phyloP scores from a whole-genome alignment of 306 rosid species.

The Cicer chorassanicum region DNA sequence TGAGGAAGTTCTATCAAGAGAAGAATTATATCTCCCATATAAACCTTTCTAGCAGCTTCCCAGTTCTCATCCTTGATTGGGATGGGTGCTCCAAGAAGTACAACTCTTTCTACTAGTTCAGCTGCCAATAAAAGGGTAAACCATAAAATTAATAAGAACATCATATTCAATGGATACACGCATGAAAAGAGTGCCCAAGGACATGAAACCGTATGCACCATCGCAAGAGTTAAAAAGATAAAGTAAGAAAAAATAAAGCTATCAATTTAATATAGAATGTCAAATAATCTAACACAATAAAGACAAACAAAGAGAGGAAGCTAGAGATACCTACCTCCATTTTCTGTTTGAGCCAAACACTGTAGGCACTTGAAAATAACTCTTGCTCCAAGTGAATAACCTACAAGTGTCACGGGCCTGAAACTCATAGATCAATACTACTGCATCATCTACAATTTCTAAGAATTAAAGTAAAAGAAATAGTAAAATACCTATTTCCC shows the following conservation, averaged over 20 bases:
- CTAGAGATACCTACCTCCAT: conserved; percentile 50
- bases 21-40: conserved; percentile 10
- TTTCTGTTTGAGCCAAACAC: conserved; percentile 59
- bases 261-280: background rate
- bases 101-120: conserved; percentile 70
- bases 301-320: background rate
- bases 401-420: conserved; percentile 74
- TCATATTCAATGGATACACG: conserved; percentile 6
- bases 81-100: conserved; percentile 80
- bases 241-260: conserved; percentile 3
- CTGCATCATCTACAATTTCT: conserved; percentile 21
- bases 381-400: conserved; percentile 67
- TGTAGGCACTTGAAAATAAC: conserved; percentile 72
- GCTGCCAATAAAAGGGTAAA: conserved; percentile 52
- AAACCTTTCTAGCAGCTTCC: conserved; percentile 71
- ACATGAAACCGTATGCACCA: conserved; percentile 5
- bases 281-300: conserved; percentile 27
- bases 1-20: conserved; percentile 8
- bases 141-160: conserved; percentile 8
- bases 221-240: conserved; percentile 10
- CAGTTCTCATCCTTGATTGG: conserved; percentile 69
- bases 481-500: conserved; percentile 61
- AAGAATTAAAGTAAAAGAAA: conserved; percentile 26
- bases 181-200: conserved; percentile 6
- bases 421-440: conserved; percentile 38